Conservation (phyloP, 495 filamentous ascomycete genomes). For the Lineolata rhizophorae region DNA sequence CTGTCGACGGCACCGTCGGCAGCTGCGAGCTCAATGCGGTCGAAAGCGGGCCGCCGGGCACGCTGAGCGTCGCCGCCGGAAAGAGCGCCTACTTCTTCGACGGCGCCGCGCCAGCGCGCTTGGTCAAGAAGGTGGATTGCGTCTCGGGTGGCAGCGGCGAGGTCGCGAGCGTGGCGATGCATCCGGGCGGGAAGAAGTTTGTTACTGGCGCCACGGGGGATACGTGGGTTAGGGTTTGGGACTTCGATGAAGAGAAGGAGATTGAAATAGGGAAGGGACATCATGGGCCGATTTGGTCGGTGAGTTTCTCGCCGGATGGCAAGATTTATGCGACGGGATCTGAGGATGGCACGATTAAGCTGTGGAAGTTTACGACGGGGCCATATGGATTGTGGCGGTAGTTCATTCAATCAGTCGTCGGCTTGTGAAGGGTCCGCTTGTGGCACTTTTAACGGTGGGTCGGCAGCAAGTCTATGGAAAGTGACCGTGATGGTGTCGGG, state of each 20-base stretch:
- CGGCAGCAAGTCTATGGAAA: no score
- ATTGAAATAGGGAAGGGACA: conserved; percentile 86
- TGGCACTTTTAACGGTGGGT: no score
- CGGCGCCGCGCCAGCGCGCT: conserved; percentile 38
- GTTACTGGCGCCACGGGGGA: conserved; percentile 74
- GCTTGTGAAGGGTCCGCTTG: no score
- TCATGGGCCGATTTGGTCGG: conserved; percentile 90
- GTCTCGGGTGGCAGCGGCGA: conserved; percentile 38
- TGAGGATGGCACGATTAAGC: conserved; percentile 92
- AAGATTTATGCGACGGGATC: conserved; percentile 91
- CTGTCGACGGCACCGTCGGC: conserved; percentile 61
- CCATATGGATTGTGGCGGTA: conserved; percentile 49
- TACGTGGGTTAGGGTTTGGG: conserved; percentile 87
- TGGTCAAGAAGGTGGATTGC: conserved; percentile 58
- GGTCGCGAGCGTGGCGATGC: conserved; percentile 72
- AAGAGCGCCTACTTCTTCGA: conserved; percentile 88
- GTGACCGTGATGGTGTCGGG: no score
- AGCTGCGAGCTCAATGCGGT: conserved; percentile 69
- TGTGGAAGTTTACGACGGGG: conserved; percentile 56
- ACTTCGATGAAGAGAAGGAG: conserved; percentile 47
- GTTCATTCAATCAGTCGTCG: no score
- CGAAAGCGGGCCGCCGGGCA: conserved; percentile 23
- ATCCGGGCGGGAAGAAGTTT: conserved; percentile 56
- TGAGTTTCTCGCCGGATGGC: conserved; percentile 82
- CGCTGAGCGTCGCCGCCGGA: conserved; percentile 51